phyloP scores from a whole-genome alignment of 2,329 filamentous ascomycete species.

The Fusarium oxysporum region DNA sequence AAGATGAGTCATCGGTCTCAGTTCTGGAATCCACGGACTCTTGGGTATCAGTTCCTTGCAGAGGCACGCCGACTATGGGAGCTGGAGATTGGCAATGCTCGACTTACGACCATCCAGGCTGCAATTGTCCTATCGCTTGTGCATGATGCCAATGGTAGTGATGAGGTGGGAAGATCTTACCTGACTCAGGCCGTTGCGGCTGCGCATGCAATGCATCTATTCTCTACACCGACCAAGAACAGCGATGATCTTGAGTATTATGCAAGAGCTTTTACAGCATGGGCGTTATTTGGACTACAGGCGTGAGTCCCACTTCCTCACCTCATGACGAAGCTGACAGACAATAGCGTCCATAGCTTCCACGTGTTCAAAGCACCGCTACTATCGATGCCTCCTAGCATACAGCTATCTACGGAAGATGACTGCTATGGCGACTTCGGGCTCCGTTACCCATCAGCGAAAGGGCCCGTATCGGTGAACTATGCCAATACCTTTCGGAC shows the following conservation, averaged over 20 bases:
- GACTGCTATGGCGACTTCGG: background rate
- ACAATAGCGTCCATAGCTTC: background rate
- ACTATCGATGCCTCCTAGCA: background rate
- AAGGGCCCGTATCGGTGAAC: background rate
- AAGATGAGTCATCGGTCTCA: background rate
- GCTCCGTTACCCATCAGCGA: background rate
- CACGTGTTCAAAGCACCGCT: background rate
- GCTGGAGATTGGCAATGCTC: background rate
- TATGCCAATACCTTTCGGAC: background rate
- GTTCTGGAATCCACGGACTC: conserved; percentile 1
- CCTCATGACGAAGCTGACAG: rapidly evolving
- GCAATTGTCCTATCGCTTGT: background rate
- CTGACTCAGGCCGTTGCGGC: background rate
- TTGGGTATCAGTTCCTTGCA: background rate
- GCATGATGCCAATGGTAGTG: background rate
- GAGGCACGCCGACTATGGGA: conserved; percentile 8
- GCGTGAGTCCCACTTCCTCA: rapidly evolving
- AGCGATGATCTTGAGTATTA: background rate
- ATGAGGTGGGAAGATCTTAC: background rate
- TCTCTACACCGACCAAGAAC: background rate
- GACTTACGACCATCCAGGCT: background rate
- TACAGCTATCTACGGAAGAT: rapidly evolving
- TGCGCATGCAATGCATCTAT: background rate
- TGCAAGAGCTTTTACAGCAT: background rate
- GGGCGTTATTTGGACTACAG: background rate